Evolutionary conservation across 768 basidiomycete species (phyloP).

Genomic region (Tylopilus sp.): DNA sequence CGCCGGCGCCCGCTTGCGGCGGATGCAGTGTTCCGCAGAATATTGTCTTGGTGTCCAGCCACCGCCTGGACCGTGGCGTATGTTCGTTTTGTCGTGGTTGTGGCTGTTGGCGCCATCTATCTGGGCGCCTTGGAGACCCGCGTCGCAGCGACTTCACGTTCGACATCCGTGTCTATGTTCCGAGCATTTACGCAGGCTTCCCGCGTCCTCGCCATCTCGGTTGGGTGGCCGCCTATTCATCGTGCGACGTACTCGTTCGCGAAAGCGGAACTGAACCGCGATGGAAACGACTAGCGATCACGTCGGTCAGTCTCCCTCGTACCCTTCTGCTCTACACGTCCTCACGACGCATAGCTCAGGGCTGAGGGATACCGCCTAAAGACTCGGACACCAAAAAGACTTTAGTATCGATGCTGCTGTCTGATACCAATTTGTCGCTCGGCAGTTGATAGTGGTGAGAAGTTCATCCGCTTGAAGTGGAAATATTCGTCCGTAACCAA

Average conservation of each 20-base stretch:
- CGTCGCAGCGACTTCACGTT: background rate
- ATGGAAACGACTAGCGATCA: constrained; percentile 28
- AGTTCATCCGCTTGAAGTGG: constrained; percentile 27
- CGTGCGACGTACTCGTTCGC: constrained; percentile 31
- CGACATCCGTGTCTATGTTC: constrained; percentile 19
- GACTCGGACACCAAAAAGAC: constrained; percentile 30
- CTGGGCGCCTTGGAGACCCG: constrained; percentile 12
- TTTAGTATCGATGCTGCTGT: background rate
- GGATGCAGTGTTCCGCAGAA: constrained; percentile 14
- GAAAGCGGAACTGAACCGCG: constrained; percentile 33
- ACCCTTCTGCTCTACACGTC: background rate
- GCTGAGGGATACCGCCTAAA: constrained; percentile 31
- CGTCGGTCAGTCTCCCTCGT: constrained; percentile 17
- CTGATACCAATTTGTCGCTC: background rate
- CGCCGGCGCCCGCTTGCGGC: background rate
- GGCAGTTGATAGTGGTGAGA: constrained; percentile 24
- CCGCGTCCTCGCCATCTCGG: constrained; percentile 11
- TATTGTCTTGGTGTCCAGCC: constrained; percentile 9
- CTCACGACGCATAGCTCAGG: constrained; percentile 11
- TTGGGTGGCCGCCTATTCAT: constrained; percentile 17
- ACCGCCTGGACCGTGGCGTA: constrained; percentile 10
- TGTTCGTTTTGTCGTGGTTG: constrained; percentile 14
- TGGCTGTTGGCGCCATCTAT: constrained; percentile 14
- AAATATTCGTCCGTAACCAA: constrained; percentile 29
- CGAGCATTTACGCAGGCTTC: constrained; percentile 19